Base-by-base conservation (phyloP, 345 rosid genomes). In the Camelina neglecta region DNA sequence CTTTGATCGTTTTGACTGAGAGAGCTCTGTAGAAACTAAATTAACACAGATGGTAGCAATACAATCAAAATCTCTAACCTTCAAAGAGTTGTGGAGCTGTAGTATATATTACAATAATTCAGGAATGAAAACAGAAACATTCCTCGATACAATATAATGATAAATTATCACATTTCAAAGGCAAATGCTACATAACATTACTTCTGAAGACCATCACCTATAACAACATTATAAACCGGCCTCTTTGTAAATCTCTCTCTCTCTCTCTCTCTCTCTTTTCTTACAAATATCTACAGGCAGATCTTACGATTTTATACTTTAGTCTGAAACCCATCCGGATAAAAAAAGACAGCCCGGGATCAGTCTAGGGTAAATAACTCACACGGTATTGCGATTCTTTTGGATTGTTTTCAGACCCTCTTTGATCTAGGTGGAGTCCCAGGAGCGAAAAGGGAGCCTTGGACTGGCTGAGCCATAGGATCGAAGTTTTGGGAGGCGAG, bases 401-500 rank as follows among this genome's bases (percentile, higher is more conserved):
- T 1, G 48, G 51, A 20, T 81, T 54, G 39, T 33, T 79, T 78
- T 47, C 79, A 63, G 50, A 71, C 84, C 68, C 74, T 81, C 83
- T 80, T 84, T 71, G 82, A 56, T 77, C 86, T 80, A 39, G 89
- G 89, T 66, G 93, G 91, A 60, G 92, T 83, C 45, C 65, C 77
- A 3, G 91, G 91, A 12, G 84, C 77, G 29, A 73, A 74, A 38
- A 68, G 78, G 38, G 85, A 82, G 75, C 84, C 72, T 58, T 84
- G 87, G 58, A 78, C 72, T 15, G 80, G 79, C 60, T 80, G 83
- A 38, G 75, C 67, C 35, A 85, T 85, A 11, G 93, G 91, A 45
- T 82, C 86, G 48, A 80, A 84, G 53, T 85, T 88, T 50, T 91
- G 96, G 24, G 90, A 86, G 45, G 98, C 92, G 39, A 93, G 98